Evolutionary conservation across 2,329 filamentous ascomycete species (phyloP).

Genomic region (Colletotrichum sp.): DNA sequence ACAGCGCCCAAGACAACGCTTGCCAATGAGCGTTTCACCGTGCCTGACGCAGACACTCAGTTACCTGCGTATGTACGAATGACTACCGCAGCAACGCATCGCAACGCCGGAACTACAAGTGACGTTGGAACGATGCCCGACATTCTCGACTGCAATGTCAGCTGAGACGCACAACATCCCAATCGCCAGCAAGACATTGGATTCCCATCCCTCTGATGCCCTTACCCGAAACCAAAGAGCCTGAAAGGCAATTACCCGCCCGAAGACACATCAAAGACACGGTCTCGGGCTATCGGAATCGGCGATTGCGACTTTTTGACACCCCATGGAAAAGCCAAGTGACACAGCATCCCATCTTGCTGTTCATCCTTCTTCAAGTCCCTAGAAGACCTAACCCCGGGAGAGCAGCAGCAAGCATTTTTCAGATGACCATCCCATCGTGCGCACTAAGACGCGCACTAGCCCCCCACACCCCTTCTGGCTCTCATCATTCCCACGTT

Average conservation of each 20-base stretch:
- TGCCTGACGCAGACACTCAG: not conserved
- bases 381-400: not conserved
- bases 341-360: not conserved
- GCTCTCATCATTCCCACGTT: not conserved
- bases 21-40: conserved; percentile 4
- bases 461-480: not conserved
- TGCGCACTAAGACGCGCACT: not conserved
- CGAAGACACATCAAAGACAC: not conserved
- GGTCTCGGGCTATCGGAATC: not conserved
- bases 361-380: not conserved
- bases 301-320: not conserved
- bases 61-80: not conserved
- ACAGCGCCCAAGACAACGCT: not conserved
- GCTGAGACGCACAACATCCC: not conserved
- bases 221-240: not conserved
- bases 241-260: not conserved
- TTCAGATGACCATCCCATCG: conserved; percentile 6
- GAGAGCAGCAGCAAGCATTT: not conserved
- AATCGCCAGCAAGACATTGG: not conserved
- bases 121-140: not conserved
- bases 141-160: not conserved
- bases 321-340: not conserved
- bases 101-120: not conserved
- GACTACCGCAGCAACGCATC: not conserved
- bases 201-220: not conserved